phyloP scores from a whole-genome alignment of 108 stramenopile species.

The Asterionellopsis glacialis region DNA sequence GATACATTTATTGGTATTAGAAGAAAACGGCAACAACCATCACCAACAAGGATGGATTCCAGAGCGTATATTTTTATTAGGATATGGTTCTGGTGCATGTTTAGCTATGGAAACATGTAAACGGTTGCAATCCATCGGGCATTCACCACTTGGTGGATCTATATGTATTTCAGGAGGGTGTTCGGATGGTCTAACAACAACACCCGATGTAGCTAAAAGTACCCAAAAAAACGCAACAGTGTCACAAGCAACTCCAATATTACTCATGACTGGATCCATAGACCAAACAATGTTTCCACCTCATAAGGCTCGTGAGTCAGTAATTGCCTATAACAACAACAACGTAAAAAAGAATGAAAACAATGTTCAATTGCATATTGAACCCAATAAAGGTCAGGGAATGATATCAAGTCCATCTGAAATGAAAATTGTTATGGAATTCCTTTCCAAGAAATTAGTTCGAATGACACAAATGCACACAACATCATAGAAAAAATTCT shows the following conservation, averaged over 20 bases:
- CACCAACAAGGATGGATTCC: constrained; percentile 23
- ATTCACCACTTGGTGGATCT: constrained; percentile 29
- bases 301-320: constrained; percentile 10
- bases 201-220: background rate
- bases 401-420: constrained; percentile 36
- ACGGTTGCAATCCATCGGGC: constrained; percentile 5
- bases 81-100: constrained; percentile 39
- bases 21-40: background rate
- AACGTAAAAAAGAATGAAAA: constrained; percentile 8
- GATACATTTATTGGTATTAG: constrained; percentile 24
- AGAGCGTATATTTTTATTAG: constrained; percentile 39
- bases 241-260: constrained; percentile 21
- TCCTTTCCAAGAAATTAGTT: constrained; percentile 17
- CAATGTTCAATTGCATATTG: constrained; percentile 22
- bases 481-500: background rate
- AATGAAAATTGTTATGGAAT: constrained; percentile 29
- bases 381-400: constrained; percentile 27
- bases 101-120: constrained; percentile 37
- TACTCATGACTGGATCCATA: constrained; percentile 26
- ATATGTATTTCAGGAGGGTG: constrained; percentile 37
- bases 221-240: background rate
- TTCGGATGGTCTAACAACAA: background rate
- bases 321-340: constrained; percentile 11
- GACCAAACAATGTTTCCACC: constrained; percentile 17
- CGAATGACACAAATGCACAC: background rate